Conservation (phyloP, 352 stramenopile species). For the Stephanocyclus meneghinianus region DNA sequence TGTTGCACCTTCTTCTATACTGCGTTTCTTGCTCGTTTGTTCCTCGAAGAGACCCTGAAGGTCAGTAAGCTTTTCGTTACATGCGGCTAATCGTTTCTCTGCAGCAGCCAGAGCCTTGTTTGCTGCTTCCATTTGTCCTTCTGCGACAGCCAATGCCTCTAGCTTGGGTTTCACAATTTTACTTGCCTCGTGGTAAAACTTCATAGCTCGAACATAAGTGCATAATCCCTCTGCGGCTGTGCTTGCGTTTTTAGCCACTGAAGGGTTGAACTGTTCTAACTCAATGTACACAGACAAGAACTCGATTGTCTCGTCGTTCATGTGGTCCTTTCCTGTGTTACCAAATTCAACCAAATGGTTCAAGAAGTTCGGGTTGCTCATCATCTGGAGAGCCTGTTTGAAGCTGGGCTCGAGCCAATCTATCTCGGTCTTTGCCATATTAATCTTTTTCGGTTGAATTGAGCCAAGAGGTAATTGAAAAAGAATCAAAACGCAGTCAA, state of each 20-base stretch:
- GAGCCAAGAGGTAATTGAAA: constrained; percentile 91
- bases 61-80: constrained; percentile 91
- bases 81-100: constrained; percentile 90
- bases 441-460: constrained; percentile 92
- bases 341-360: constrained; percentile 95
- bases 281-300: constrained; percentile 95
- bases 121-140: constrained; percentile 95
- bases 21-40: constrained; percentile 92
- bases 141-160: constrained; percentile 93
- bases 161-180: constrained; percentile 99
- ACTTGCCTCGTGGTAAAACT: constrained; percentile 97
- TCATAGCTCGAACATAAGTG: constrained; percentile 97
- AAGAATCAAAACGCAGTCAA: constrained; percentile 96
- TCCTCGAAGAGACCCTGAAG: constrained; percentile 96
- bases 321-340: constrained; percentile 93
- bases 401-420: constrained; percentile 97
- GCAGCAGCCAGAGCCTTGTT: constrained; percentile 94
- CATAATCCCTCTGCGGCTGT: constrained; percentile 94
- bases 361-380: constrained; percentile 96
- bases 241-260: constrained; percentile 95
- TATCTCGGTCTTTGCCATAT: constrained; percentile 95
- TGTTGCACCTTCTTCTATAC: constrained; percentile 94
- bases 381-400: constrained; percentile 92
- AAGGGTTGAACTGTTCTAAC: constrained; percentile 93
- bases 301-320: constrained; percentile 99